These are phyloP conservation scores for Pleurotus salmoneostramineus DNA, from an alignment of 768 basidiomycete genomes.

Conservation along the genomic window DNA sequence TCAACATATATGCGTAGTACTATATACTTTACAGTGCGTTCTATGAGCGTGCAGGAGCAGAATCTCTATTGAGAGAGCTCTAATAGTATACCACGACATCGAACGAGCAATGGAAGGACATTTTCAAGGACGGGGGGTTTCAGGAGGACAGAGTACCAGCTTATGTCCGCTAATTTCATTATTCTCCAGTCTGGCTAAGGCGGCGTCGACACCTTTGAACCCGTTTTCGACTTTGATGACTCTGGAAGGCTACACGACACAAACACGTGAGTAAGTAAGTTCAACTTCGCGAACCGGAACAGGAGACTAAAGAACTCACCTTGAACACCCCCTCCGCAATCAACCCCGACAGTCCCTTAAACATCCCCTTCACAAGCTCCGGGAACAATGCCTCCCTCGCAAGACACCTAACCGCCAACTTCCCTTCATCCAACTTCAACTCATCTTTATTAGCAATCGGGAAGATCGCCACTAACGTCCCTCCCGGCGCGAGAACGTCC, in stretches of 20 bases:
- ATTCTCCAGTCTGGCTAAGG: constrained; percentile 34
- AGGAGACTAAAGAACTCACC: too few species aligned
- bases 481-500: constrained; percentile 9
- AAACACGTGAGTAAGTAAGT: too few species aligned
- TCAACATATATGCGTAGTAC: too few species aligned
- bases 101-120: too few species aligned
- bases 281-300: too few species aligned
- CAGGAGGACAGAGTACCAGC: constrained; percentile 38
- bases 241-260: constrained; percentile 32
- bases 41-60: too few species aligned
- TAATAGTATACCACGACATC: too few species aligned
- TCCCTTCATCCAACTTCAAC: constrained; percentile 21
- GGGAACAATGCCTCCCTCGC: constrained; percentile 19
- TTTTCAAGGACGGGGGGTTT: constrained; percentile 19
- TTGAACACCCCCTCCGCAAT: constrained; percentile 29
- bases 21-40: too few species aligned
- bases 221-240: constrained; percentile 38
- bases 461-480: not conserved
- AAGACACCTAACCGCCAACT: constrained; percentile 13
- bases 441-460: not conserved
- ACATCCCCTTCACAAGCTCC: constrained; percentile 16
- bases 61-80: too few species aligned
- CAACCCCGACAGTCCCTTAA: constrained; percentile 19
- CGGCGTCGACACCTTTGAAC: constrained; percentile 35
- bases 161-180: constrained; percentile 41